phyloP scores from a whole-genome alignment of 768 basidiomycete species.

The Leccinum aurantiacum region DNA sequence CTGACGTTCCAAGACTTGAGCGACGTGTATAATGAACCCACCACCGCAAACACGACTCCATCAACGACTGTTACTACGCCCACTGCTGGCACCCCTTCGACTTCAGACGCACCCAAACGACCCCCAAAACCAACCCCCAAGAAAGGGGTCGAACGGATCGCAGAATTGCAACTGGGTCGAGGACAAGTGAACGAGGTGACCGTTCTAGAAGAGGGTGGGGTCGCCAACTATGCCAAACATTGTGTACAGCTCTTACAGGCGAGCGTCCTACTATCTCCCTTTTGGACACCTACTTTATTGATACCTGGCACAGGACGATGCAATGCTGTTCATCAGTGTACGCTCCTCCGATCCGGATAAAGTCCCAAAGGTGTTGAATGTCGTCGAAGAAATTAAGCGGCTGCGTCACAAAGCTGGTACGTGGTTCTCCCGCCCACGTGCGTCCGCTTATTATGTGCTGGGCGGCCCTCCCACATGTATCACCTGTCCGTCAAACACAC shows the following conservation, averaged over 20 bases:
- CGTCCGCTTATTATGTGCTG: not conserved
- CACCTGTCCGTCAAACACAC: slow-evolving; percentile 36
- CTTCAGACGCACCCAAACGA: slow-evolving; percentile 35
- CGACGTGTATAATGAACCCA: slow-evolving; percentile 48
- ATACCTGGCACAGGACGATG: slow-evolving; percentile 55
- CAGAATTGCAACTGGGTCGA: slow-evolving; percentile 63
- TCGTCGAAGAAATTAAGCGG: slow-evolving; percentile 81
- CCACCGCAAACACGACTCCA: slow-evolving; percentile 9
- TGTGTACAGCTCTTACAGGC: slow-evolving; percentile 62
- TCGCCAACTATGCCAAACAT: slow-evolving; percentile 69
- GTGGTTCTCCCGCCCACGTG: slow-evolving; percentile 8
- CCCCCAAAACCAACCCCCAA: slow-evolving; percentile 66
- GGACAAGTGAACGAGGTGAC: slow-evolving; percentile 77
- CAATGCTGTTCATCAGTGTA: slow-evolving; percentile 77
- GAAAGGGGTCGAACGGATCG: slow-evolving; percentile 66
- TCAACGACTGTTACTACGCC: slow-evolving; percentile 1
- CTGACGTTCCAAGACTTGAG: slow-evolving; percentile 76
- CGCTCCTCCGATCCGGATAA: slow-evolving; percentile 59
- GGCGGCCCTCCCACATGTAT: not conserved
- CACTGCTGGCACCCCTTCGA: not conserved
- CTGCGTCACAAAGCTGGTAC: slow-evolving; percentile 70
- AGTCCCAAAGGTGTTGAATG: slow-evolving; percentile 76
- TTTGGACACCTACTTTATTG: not conserved
- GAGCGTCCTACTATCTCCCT: slow-evolving; percentile 25
- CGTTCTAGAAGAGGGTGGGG: slow-evolving; percentile 61